Conservation (phyloP, 352 stramenopile genomes). For the Peronosclerospora sorghi region DNA sequence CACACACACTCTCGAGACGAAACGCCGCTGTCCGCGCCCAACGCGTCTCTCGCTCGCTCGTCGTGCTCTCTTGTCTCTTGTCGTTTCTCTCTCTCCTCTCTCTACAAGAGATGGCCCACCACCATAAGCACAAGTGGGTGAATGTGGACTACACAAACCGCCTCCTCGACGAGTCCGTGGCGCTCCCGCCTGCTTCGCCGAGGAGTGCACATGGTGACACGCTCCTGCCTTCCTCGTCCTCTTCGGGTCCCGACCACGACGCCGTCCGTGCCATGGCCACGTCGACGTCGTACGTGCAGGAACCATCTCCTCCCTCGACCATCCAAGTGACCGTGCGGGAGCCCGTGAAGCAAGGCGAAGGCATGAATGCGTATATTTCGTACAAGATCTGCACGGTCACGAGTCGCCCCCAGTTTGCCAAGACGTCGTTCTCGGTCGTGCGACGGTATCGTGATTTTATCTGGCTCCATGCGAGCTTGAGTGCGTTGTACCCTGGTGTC, state of each 20-base stretch:
- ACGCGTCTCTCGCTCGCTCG: too few relatives aligned
- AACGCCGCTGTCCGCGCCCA: not conserved
- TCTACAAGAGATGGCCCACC: conserved; percentile 27
- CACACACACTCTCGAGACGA: not conserved
- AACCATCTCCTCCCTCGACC: conserved; percentile 9
- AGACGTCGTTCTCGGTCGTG: conserved; percentile 85
- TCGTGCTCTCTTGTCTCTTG: too few relatives aligned
- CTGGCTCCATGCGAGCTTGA: conserved; percentile 90
- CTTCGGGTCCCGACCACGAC: not conserved
- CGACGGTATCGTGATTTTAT: conserved; percentile 93
- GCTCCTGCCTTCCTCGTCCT: too few relatives aligned
- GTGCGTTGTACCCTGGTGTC: conserved; percentile 71
- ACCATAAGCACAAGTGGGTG: conserved; percentile 76
- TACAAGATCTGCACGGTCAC: conserved; percentile 89
- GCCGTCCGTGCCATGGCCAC: not conserved
- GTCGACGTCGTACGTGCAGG: conserved; percentile 1
- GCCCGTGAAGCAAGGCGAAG: conserved; percentile 92
- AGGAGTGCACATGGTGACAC: too few relatives aligned
- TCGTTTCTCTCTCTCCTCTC: not conserved
- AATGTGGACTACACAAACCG: conserved; percentile 80
- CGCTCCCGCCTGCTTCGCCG: conserved; percentile 1
- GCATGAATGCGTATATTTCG: conserved; percentile 96
- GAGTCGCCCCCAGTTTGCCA: conserved; percentile 72
- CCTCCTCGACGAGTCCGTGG: conserved; percentile 37
- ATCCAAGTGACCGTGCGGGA: conserved; percentile 88